phyloP scores from a whole-genome alignment of 169 alveolate species.

The Plasmodium relictum region DNA sequence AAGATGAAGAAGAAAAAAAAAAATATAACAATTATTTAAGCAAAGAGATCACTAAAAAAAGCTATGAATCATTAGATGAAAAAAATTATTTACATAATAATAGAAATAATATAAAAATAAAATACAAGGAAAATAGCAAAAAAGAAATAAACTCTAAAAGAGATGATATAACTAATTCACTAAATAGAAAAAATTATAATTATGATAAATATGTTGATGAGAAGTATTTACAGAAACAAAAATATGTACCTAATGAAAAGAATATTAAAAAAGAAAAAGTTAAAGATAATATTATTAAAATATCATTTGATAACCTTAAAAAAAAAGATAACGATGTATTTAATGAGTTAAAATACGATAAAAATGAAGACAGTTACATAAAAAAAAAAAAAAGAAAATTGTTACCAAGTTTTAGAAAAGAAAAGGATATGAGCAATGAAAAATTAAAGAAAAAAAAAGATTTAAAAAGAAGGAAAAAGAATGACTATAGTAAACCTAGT shows the following conservation, averaged over 20 bases:
- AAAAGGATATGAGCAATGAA: constrained; percentile 3
- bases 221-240: background rate
- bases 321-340: background rate
- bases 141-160: background rate
- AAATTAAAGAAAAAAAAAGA: background rate
- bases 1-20: too few relatives aligned
- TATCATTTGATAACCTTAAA: background rate
- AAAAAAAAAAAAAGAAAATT: constrained; percentile 21
- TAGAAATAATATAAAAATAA: background rate
- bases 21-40: too few relatives aligned
- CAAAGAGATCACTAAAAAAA: too few relatives aligned
- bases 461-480: constrained; percentile 6
- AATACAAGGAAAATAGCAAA: background rate
- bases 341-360: constrained; percentile 12
- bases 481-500: background rate
- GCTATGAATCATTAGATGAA: too few relatives aligned
- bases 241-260: too few relatives aligned
- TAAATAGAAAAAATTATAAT: background rate
- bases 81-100: too few relatives aligned
- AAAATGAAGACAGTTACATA: background rate
- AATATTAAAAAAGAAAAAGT: too few relatives aligned
- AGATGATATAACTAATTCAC: background rate
- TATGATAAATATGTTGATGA: background rate
- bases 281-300: too few relatives aligned
- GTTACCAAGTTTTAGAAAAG: background rate